Percentiles rank a stretch among this genome's conserved stretches.
These are phyloP conservation scores for Lantana camara DNA, from an alignment of 257 asterid species.

Conservation along the genomic window DNA sequence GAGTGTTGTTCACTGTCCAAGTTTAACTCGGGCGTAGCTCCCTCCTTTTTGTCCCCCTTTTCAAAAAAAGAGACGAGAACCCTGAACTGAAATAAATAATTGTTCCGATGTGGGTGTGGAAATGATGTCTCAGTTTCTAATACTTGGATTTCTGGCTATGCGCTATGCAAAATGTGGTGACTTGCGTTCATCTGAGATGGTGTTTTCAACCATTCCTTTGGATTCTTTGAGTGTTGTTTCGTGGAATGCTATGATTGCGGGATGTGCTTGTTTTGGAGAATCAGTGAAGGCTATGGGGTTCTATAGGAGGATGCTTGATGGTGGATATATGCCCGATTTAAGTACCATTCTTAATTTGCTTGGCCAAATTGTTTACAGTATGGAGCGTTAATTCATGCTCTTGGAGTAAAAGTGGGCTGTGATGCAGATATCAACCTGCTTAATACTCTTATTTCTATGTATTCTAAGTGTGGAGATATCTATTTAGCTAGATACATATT, in stretches of 20 bases:
- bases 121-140: slow-evolving; percentile 48
- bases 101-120: slow-evolving; percentile 52
- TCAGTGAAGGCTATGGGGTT: slow-evolving; percentile 42
- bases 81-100: too few species aligned
- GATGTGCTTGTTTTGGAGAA: slow-evolving; percentile 49
- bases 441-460: too few species aligned
- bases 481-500: slow-evolving; percentile 56
- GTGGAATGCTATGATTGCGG: slow-evolving; percentile 56
- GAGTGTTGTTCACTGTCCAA: slow-evolving; percentile 45
- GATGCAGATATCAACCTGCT: slow-evolving; percentile 43
- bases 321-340: slow-evolving; percentile 54
- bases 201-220: slow-evolving; percentile 41
- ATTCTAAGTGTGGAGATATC: too few species aligned
- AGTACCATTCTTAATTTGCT: slow-evolving; percentile 65
- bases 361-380: slow-evolving; percentile 31
- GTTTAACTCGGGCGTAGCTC: too few species aligned
- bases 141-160: slow-evolving; percentile 56
- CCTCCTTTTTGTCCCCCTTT: too few species aligned
- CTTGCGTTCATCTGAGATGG: slow-evolving; percentile 41
- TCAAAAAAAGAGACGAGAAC: too few species aligned
- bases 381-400: slow-evolving; percentile 56
- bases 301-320: slow-evolving; percentile 47
- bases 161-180: slow-evolving; percentile 49
- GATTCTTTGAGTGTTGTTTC: too few species aligned
- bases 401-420: slow-evolving; percentile 49